Evolutionary conservation across 306 rosid species (phyloP).

Genomic region (Cucurbita argyrosperma): DNA sequence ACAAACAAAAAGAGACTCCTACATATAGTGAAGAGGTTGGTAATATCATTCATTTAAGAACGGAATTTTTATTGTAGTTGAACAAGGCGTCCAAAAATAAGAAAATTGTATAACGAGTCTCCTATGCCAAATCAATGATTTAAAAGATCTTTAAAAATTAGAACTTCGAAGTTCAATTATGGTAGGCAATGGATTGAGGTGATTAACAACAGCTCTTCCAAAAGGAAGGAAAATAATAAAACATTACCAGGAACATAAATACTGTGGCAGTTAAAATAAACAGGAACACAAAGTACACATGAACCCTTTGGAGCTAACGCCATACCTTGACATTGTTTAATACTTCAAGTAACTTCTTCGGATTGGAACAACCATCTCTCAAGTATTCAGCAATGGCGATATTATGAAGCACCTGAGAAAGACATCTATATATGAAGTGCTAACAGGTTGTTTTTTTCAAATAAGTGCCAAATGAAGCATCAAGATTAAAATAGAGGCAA

Average conservation of each 20-base stretch:
- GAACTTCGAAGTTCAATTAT: no score
- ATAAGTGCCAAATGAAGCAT: neutral
- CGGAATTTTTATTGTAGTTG: neutral
- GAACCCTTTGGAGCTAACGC: neutral
- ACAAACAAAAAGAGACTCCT: neutral
- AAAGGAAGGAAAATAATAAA: neutral
- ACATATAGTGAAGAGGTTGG: neutral
- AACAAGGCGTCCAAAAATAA: neutral
- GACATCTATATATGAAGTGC: neutral
- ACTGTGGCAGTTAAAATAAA: constrained; percentile 3
- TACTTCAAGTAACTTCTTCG: constrained; percentile 65
- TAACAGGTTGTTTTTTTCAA: neutral
- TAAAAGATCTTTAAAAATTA: neutral
- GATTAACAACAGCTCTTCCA: neutral
- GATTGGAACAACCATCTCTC: constrained; percentile 78
- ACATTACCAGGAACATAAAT: neutral
- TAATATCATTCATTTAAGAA: neutral
- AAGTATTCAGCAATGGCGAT: constrained; percentile 68
- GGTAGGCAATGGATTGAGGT: no score
- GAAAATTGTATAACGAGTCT: neutral
- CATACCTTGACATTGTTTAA: constrained; percentile 69
- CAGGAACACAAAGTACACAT: no score
- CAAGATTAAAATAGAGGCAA: neutral
- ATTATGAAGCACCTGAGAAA: constrained; percentile 74
- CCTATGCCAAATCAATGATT: neutral